Evolutionary conservation across 805 yeast species (phyloP), one percentile per base, ranked within the genome.

Genomic region (Lipomyces sp.): DNA sequence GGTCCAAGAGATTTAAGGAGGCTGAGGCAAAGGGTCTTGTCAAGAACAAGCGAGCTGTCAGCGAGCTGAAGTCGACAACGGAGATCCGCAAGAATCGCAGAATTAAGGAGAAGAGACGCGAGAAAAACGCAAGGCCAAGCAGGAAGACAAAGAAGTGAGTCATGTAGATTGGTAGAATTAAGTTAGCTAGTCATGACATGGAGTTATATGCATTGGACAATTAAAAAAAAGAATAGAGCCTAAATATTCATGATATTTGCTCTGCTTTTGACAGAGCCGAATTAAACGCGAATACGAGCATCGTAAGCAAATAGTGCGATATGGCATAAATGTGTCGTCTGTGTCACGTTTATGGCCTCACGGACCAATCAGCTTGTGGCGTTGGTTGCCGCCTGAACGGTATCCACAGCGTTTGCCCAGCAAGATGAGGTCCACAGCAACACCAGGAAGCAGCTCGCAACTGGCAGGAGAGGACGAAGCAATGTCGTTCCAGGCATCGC

Each of bases 121-220:
- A 87, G 3, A 95, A 95, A 86, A 93, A 92, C 72, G 97, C 90
- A 2, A 85, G 98, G 76, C 96, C 95, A 13, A 71, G 79, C 30
- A 83, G 80, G 73, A 84, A 77, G 53, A n/a, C 62, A 11, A 64
- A 51, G 48, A 42, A 42, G 48, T 42, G 48, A 39, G 11, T 15
- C 15, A 11, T 42, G 48, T 42, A n/a, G 24, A 42, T n/a, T 24
- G 6, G 48, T 42, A 42, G 18, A 42, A 15, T 42, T 15, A 42
- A 42, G 13, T 42, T 42, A 15, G 18, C 48, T 42, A 42, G 13
- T n/a, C 24, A 42, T n/a, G 48, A 5, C 1, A 15, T 42, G 24
- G 7, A n/a, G 8, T 42, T 42, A 42, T n/a, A 4, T 42, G 29
- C 24, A 42, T 42, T 42, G 48, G 15, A 42, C 8, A 3, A 42